Conservation (phyloP, 75 land plant species). For the Picea glauca region DNA sequence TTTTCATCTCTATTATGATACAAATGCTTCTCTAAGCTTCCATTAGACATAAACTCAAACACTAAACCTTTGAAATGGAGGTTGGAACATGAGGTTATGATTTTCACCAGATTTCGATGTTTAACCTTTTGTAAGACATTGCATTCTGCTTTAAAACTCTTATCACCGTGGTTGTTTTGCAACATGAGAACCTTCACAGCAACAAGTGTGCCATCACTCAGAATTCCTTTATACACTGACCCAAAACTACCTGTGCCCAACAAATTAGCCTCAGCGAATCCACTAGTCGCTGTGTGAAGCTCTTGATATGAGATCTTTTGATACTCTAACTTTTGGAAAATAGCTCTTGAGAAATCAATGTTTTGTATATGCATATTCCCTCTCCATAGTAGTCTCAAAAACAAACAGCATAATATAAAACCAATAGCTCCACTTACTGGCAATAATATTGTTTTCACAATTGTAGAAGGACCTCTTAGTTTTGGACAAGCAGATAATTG, state of each 20-base stretch:
- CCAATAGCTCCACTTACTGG: slow-evolving; percentile 16
- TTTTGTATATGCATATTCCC: neutral
- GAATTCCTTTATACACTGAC: slow-evolving; percentile 59
- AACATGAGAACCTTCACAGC: slow-evolving; percentile 64
- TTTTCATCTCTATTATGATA: slow-evolving; percentile 23
- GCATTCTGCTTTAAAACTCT: slow-evolving; percentile 55
- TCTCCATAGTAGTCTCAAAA: slow-evolving; percentile 9
- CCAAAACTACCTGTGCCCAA: slow-evolving; percentile 68
- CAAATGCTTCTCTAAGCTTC: slow-evolving; percentile 63
- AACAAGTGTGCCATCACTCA: slow-evolving; percentile 40
- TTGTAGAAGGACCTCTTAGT: neutral
- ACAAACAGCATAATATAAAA: slow-evolving; percentile 11
- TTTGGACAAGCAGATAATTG: neutral
- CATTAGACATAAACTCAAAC: slow-evolving; percentile 72
- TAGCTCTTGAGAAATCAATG: neutral
- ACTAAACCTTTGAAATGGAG: slow-evolving; percentile 58
- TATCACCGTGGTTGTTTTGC: slow-evolving; percentile 6
- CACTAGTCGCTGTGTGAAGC: slow-evolving; percentile 53
- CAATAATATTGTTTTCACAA: slow-evolving; percentile 7
- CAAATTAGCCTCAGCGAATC: slow-evolving; percentile 36
- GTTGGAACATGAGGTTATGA: slow-evolving; percentile 50
- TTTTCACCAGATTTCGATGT: slow-evolving; percentile 64
- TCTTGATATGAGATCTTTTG: slow-evolving; percentile 45
- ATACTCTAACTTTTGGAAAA: slow-evolving; percentile 3
- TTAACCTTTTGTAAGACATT: slow-evolving; percentile 44